phyloP scores from a whole-genome alignment of 2,329 filamentous ascomycete species.

The Cadophora sp. region DNA sequence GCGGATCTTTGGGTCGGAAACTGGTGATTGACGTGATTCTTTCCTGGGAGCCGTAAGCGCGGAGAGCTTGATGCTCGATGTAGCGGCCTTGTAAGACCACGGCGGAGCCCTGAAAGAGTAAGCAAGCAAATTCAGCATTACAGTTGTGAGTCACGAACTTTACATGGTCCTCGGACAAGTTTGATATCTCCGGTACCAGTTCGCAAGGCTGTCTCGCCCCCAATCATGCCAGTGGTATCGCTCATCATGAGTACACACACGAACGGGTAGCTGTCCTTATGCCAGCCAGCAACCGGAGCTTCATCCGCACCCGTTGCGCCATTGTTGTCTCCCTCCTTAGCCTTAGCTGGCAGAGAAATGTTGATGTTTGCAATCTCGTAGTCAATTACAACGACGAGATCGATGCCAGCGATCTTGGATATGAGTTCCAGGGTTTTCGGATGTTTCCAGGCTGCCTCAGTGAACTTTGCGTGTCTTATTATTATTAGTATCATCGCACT shows the following conservation, averaged over 20 bases:
- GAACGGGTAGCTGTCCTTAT: constrained; percentile 12
- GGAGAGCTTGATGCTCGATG: constrained; percentile 11
- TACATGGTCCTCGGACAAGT: constrained; percentile 1
- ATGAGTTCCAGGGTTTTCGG: constrained; percentile 1
- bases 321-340: neutral
- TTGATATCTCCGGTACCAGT: constrained; percentile 1
- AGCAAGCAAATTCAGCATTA: neutral
- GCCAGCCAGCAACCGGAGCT: constrained; percentile 6
- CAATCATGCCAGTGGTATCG: neutral
- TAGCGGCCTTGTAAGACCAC: constrained; percentile 12
- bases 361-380: constrained; percentile 5
- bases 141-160: neutral
- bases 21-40: constrained; percentile 10
- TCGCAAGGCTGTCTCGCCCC: constrained; percentile 3
- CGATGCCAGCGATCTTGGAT: constrained; percentile 4
- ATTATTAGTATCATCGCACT: neutral
- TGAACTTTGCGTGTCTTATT: constrained; percentile 4
- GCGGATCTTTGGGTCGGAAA: constrained; percentile 7
- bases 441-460: constrained; percentile 5
- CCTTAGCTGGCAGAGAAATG: neutral
- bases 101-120: neutral
- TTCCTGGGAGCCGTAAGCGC: constrained; percentile 10
- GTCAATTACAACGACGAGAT: constrained; percentile 6
- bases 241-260: constrained; percentile 15
- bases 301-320: neutral